Evolutionary conservation across 768 basidiomycete genomes (phyloP).

Genomic region (Agaricus subrufescens): DNA sequence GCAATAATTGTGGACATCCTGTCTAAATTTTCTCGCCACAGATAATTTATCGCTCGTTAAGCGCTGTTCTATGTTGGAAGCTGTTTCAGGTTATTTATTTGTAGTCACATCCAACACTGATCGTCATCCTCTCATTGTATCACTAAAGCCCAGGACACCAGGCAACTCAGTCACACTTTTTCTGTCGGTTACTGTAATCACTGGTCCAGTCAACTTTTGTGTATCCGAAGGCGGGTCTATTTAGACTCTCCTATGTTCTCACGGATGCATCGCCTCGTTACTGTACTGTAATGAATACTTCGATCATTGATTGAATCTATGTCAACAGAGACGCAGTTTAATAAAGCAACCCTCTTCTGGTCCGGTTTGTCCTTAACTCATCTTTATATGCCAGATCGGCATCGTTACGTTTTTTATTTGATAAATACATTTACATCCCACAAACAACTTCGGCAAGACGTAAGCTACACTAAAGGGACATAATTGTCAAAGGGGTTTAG

Average conservation of each 20-base stretch:
- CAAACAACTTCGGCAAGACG: too few relatives aligned
- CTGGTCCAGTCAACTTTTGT: too few relatives aligned
- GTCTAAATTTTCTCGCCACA: slow-evolving; percentile 4
- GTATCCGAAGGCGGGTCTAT: too few relatives aligned
- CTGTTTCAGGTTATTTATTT: background rate
- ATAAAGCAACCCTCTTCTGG: background rate
- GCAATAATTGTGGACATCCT: slow-evolving; percentile 1
- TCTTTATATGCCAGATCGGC: background rate
- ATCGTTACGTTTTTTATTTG: too few relatives aligned
- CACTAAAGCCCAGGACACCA: too few relatives aligned
- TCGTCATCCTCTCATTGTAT: background rate
- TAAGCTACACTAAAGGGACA: too few relatives aligned
- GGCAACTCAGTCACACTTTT: too few relatives aligned
- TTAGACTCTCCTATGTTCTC: background rate
- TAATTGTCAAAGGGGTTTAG: too few relatives aligned
- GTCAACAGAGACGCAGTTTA: background rate
- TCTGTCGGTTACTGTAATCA: too few relatives aligned
- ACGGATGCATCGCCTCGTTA: too few relatives aligned
- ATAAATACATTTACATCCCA: too few relatives aligned
- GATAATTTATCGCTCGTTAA: slow-evolving; percentile 3
- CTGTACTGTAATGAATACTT: background rate
- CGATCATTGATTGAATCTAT: slow-evolving; percentile 4
- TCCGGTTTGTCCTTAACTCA: too few relatives aligned
- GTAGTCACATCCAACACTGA: background rate
- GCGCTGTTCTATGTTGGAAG: background rate